These are phyloP conservation scores for Lipomyces starkeyi DNA, from an alignment of 805 yeast genomes.

Conservation along the genomic window DNA sequence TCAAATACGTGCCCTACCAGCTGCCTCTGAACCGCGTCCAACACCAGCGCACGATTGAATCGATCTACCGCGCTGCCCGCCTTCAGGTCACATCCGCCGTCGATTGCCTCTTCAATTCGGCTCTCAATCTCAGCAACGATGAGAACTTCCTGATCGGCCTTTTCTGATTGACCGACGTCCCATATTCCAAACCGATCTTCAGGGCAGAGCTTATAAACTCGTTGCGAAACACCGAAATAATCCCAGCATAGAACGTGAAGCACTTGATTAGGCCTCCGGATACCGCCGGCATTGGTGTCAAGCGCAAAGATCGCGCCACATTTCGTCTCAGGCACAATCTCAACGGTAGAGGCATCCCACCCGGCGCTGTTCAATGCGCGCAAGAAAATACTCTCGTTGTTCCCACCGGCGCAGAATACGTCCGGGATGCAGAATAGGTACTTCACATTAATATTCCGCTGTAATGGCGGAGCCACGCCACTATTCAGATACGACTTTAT, in stretches of 20 bases:
- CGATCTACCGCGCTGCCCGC: not conserved
- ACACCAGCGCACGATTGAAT: not conserved
- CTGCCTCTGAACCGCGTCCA: not conserved
- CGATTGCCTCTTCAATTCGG: not conserved
- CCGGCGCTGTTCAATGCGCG: constrained; percentile 19
- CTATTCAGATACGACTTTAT: too few species aligned
- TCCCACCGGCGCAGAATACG: too few species aligned
- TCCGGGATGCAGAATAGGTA: too few species aligned
- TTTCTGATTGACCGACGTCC: not conserved
- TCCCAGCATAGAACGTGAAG: constrained; percentile 27
- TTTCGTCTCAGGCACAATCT: constrained; percentile 27
- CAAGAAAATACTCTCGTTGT: constrained; percentile 3
- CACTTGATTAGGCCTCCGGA: constrained; percentile 17
- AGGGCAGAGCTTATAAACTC: constrained; percentile 23
- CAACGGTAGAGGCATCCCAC: constrained; percentile 15
- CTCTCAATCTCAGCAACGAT: not conserved
- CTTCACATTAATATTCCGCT: too few species aligned
- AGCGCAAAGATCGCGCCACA: constrained; percentile 31
- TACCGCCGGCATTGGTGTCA: constrained; percentile 20
- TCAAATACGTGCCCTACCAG: not conserved
- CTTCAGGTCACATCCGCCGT: too few species aligned
- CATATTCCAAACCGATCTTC: constrained; percentile 32
- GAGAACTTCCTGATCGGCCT: not conserved
- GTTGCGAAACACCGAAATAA: constrained; percentile 19
- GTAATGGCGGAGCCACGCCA: too few species aligned